These are phyloP conservation scores for Alternaria panax DNA, from an alignment of 2,329 filamentous ascomycete species.

Conservation along the genomic window DNA sequence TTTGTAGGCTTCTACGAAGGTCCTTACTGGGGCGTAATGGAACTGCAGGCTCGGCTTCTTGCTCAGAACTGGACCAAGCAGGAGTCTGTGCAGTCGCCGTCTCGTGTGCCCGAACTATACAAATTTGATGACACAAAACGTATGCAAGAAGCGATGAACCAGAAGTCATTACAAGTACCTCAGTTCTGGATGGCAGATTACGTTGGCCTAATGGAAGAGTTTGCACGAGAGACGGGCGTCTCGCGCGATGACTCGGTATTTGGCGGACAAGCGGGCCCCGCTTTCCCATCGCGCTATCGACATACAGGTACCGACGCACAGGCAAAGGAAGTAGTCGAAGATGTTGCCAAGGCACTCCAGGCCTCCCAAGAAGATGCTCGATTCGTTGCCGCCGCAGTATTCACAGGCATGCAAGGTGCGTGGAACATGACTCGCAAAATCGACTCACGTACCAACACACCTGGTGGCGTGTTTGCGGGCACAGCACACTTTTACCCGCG, in stretches of 20 bases:
- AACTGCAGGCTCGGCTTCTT: slow-evolving; percentile 80
- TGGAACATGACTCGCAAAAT: slow-evolving; percentile 71
- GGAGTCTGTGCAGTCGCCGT: slow-evolving; percentile 25
- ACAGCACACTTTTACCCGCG: slow-evolving; percentile 71
- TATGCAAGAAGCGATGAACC: slow-evolving; percentile 56
- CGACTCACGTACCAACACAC: slow-evolving; percentile 63
- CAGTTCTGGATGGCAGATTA: slow-evolving; percentile 90
- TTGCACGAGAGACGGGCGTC: slow-evolving; percentile 67
- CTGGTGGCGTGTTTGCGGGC: slow-evolving; percentile 70
- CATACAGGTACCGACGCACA: slow-evolving; percentile 46
- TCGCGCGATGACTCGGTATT: slow-evolving; percentile 50
- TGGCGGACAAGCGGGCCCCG: slow-evolving; percentile 59
- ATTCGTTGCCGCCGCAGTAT: slow-evolving; percentile 72
- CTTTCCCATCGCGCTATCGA: slow-evolving; percentile 45
- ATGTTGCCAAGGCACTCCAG: slow-evolving; percentile 53
- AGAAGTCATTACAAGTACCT: slow-evolving; percentile 54
- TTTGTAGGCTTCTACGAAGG: slow-evolving; percentile 87
- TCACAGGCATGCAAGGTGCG: slow-evolving; percentile 72
- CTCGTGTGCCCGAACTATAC: slow-evolving; percentile 11
- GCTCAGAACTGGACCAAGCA: slow-evolving; percentile 63
- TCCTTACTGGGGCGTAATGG: slow-evolving; percentile 86
- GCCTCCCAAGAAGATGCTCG: slow-evolving; percentile 55
- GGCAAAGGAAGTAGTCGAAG: slow-evolving; percentile 55
- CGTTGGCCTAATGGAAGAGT: slow-evolving; percentile 75
- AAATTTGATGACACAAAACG: slow-evolving; percentile 25